A percentile compares a stretch with the other conserved stretches of the same genome.
phyloP scores from a whole-genome alignment of 805 yeast species.

The Clavispora fructus region DNA sequence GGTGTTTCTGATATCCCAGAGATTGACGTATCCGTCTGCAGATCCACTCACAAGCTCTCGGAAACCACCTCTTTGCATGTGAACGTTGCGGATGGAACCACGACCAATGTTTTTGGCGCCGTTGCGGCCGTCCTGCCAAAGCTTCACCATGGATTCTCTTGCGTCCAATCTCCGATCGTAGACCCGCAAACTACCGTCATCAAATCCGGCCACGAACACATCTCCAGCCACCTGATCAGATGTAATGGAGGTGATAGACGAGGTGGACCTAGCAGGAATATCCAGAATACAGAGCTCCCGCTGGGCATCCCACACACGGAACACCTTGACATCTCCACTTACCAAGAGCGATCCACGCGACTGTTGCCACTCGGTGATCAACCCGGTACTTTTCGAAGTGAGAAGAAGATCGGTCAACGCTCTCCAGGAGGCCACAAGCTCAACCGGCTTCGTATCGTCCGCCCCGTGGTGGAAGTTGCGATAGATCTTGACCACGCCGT shows the following conservation, averaged over 20 bases:
- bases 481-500: slow-evolving; percentile 87
- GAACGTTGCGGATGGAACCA: slow-evolving; percentile 68
- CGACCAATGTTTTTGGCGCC: slow-evolving; percentile 27
- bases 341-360: slow-evolving; percentile 85
- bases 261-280: slow-evolving; percentile 85
- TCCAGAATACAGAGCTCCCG: slow-evolving; percentile 81
- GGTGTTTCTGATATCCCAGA: slow-evolving; percentile 84
- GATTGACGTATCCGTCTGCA: slow-evolving; percentile 71
- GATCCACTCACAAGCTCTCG: slow-evolving; percentile 85
- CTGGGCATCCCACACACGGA: slow-evolving; percentile 95
- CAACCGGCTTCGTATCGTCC: slow-evolving; percentile 34
- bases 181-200: slow-evolving; percentile 82
- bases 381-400: slow-evolving; percentile 76
- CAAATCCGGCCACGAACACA: slow-evolving; percentile 85
- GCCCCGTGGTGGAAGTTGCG: slow-evolving; percentile 53
- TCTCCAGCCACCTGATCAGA: slow-evolving; percentile 96
- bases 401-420: slow-evolving; percentile 81
- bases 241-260: slow-evolving; percentile 82
- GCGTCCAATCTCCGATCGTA: slow-evolving; percentile 86
- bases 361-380: slow-evolving; percentile 95
- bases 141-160: slow-evolving; percentile 76
- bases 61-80: slow-evolving; percentile 95
- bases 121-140: slow-evolving; percentile 51
- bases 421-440: slow-evolving; percentile 83
- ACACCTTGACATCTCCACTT: slow-evolving; percentile 91